Percentiles rank a stretch among this genome's conserved stretches.
phyloP scores from a whole-genome alignment of 352 stramenopile genomes.

The Phytophthora idaei region DNA sequence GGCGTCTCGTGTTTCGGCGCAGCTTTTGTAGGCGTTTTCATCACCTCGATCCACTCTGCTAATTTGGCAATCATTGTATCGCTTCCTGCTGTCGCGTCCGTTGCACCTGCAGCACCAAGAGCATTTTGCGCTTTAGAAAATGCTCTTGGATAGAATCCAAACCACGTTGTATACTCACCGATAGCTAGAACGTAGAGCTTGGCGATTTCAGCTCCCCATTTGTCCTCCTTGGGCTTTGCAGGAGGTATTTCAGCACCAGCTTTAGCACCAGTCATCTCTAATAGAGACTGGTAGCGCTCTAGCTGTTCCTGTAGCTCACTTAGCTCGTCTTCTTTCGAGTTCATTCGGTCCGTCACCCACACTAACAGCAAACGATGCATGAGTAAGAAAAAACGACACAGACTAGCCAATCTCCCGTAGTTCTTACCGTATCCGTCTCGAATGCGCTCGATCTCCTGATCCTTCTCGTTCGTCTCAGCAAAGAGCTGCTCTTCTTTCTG shows the following conservation, averaged over 20 bases:
- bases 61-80: slow-evolving; percentile 37
- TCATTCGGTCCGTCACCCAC: slow-evolving; percentile 90
- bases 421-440: slow-evolving; percentile 81
- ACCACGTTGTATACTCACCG: slow-evolving; percentile 21
- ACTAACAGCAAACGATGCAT: slow-evolving; percentile 42
- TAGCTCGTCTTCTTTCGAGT: slow-evolving; percentile 88
- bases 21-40: slow-evolving; percentile 4
- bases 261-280: slow-evolving; percentile 61
- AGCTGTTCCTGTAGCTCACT: slow-evolving; percentile 86
- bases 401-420: neutral
- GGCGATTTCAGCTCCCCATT: slow-evolving; percentile 34
- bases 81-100: slow-evolving; percentile 13
- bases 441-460: slow-evolving; percentile 89
- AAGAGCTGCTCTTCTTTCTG: slow-evolving; percentile 88
- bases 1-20: neutral
- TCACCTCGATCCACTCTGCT: slow-evolving; percentile 36
- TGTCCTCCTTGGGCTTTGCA: slow-evolving; percentile 24
- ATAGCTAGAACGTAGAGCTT: slow-evolving; percentile 50
- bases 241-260: neutral
- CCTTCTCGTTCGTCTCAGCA: slow-evolving; percentile 83
- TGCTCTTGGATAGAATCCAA: neutral
- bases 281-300: slow-evolving; percentile 80
- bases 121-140: slow-evolving; percentile 11
- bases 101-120: slow-evolving; percentile 16
- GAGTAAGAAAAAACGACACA: slow-evolving; percentile 4